phyloP scores from a whole-genome alignment of 2,329 filamentous ascomycete genomes.

The Diaporthe amygdali region DNA sequence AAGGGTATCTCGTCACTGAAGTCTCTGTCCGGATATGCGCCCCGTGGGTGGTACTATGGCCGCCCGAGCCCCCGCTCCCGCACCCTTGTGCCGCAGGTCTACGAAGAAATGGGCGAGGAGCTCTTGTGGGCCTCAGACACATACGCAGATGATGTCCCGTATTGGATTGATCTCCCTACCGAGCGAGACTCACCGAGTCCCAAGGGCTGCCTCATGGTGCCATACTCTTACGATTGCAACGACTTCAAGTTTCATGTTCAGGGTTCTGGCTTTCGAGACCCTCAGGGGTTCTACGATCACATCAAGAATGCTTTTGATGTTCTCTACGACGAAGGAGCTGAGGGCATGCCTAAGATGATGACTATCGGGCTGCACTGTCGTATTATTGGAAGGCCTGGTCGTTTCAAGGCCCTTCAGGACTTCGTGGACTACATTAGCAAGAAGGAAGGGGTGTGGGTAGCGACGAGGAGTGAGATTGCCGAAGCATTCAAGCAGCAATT shows the following conservation, averaged over 20 bases:
- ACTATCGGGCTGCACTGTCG: conserved; percentile 59
- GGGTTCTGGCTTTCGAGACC: conserved; percentile 49
- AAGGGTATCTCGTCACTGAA: conserved; percentile 47
- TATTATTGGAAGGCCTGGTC: conserved; percentile 56
- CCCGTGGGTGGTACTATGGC: conserved; percentile 56
- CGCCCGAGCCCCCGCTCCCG: conserved; percentile 48
- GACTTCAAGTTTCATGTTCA: conserved; percentile 50
- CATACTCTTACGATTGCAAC: conserved; percentile 61
- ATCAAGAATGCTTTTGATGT: conserved; percentile 59
- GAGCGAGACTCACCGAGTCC: conserved; percentile 45
- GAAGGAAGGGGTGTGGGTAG: conserved; percentile 60
- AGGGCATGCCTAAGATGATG: conserved; percentile 61
- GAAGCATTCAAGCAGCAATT: conserved; percentile 52
- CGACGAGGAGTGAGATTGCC: conserved; percentile 57
- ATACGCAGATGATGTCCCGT: conserved; percentile 61
- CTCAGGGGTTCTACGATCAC: conserved; percentile 49
- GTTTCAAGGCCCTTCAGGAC: conserved; percentile 54
- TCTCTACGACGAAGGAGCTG: conserved; percentile 55
- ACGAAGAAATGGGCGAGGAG: conserved; percentile 56
- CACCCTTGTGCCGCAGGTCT: conserved; percentile 52
- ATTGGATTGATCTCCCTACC: conserved; percentile 58
- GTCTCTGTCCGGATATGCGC: conserved; percentile 48
- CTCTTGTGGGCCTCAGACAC: conserved; percentile 55
- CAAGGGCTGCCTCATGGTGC: conserved; percentile 59
- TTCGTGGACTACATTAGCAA: conserved; percentile 57